These are phyloP conservation scores for Termitomyces sp. DNA, from an alignment of 768 basidiomycete species.

Conservation along the genomic window DNA sequence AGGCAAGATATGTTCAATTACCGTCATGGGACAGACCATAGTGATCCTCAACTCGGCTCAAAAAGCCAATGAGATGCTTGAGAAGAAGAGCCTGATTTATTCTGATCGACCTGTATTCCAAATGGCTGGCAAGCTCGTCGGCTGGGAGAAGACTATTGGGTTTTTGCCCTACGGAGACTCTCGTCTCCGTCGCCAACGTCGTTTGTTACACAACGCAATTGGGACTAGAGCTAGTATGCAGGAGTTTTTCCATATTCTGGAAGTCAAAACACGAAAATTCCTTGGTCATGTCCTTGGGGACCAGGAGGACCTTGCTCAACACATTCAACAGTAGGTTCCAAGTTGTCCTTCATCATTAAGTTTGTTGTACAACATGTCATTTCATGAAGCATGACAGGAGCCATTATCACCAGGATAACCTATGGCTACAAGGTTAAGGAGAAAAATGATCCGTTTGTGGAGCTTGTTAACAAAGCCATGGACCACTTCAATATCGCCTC, in stretches of 20 bases:
- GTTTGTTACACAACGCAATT: slow-evolving; percentile 46
- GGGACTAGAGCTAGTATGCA: slow-evolving; percentile 39
- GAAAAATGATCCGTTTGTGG: slow-evolving; percentile 44
- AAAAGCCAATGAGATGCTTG: slow-evolving; percentile 52
- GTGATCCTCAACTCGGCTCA: slow-evolving; percentile 50
- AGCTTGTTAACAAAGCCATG: slow-evolving; percentile 48
- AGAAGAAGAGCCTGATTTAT: slow-evolving; percentile 62
- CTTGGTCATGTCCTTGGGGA: slow-evolving; percentile 42
- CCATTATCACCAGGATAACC: slow-evolving; percentile 47
- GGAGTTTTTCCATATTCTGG: slow-evolving; percentile 38
- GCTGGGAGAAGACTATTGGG: slow-evolving; percentile 53
- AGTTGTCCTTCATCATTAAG: slow-evolving; percentile 3
- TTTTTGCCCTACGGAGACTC: slow-evolving; percentile 46
- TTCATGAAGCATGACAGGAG: slow-evolving; percentile 39
- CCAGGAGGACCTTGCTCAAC: slow-evolving; percentile 39
- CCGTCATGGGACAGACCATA: slow-evolving; percentile 54
- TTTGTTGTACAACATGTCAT: not conserved
- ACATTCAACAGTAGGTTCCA: slow-evolving; percentile 42
- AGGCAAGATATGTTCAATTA: slow-evolving; percentile 62
- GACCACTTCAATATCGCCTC: slow-evolving; percentile 53
- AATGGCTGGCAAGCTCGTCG: slow-evolving; percentile 52
- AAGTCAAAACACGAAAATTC: slow-evolving; percentile 44
- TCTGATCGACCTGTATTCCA: slow-evolving; percentile 58
- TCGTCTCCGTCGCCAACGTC: slow-evolving; percentile 49
- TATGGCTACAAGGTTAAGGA: slow-evolving; percentile 53